Evolutionary conservation across 805 yeast genomes (phyloP).

Genomic region (Nakazawaea populi): DNA sequence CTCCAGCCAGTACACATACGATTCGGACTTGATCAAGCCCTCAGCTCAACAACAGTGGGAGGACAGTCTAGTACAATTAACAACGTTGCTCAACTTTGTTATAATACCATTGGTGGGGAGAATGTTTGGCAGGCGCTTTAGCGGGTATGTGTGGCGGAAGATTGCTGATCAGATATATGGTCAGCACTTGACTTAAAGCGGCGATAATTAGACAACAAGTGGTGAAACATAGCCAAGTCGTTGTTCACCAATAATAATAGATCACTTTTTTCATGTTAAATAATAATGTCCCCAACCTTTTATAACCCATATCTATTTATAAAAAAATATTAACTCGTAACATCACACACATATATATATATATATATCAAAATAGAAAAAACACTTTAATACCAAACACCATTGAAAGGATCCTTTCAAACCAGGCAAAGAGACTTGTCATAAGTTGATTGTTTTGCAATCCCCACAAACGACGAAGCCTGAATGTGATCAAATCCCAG

Average conservation of each 20-base stretch:
- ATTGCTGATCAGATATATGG: slow-evolving; percentile 18
- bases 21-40: slow-evolving; percentile 19
- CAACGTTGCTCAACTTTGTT: slow-evolving; percentile 51
- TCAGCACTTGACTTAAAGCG: not conserved
- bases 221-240: no score
- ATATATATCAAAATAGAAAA: no score
- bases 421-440: no score
- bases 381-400: no score
- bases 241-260: no score
- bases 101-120: slow-evolving; percentile 64
- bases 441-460: no score
- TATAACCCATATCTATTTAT: no score
- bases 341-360: no score
- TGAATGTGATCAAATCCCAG: not conserved
- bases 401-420: no score
- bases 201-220: not conserved
- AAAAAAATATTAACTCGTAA: no score
- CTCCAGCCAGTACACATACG: slow-evolving; percentile 24
- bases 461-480: not conserved
- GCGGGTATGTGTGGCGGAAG: slow-evolving; percentile 30
- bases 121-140: slow-evolving; percentile 56
- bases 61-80: slow-evolving; percentile 55
- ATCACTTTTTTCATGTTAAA: no score
- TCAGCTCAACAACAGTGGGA: slow-evolving; percentile 72
- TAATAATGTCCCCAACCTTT: no score